Evolutionary conservation across 2,329 filamentous ascomycete genomes (phyloP), one percentile per base, ranked within the genome.

Genomic region (Nemania diffusa): DNA sequence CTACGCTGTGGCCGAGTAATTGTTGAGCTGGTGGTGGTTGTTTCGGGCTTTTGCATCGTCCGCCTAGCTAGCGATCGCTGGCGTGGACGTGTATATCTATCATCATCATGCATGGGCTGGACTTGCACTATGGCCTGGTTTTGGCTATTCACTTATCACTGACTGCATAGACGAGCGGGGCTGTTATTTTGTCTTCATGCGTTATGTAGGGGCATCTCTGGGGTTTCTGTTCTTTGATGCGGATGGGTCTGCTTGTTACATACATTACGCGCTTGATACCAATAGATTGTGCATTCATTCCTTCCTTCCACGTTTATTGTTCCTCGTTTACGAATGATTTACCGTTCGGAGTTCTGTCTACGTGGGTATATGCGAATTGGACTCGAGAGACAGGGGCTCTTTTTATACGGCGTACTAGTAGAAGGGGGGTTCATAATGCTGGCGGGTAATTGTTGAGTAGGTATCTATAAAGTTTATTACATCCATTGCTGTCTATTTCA

Each of bases 231-330:
- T 40, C 34, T 40, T 13, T 15, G 34, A 7, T 40, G 11, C 34
- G 5, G 3, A 40, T 40, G 11, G 34, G 34, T 40, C 34, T 40
- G 34, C 34, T 40, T 40, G 20, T 42, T n/a, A n/a, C n/a, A n/a
- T 17, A 17, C 17, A 9, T 37, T 61, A 48, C 17, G 29, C 55
- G 51, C 40, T 56, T 61, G 62, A 65, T 68, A 68, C 62, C 65
- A 68, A 64, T 68, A 65, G 62, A 67, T 3, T 42, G 6, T 51
- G 29, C 24, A 64, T 57, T 55, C 9, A 24, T 67, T 24, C 37
- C 17, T 46, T 46, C 9, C 15, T 17, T 46, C 3, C 20, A 20
- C 42, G 9, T 22, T 13, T 13, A n/a, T n/a, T n/a, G n/a, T n/a
- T n/a, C n/a, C n/a, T n/a, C n/a, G n/a, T n/a, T n/a, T n/a, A n/a